phyloP scores from a whole-genome alignment of 768 basidiomycete species.

The Cytidiella melzeri region DNA sequence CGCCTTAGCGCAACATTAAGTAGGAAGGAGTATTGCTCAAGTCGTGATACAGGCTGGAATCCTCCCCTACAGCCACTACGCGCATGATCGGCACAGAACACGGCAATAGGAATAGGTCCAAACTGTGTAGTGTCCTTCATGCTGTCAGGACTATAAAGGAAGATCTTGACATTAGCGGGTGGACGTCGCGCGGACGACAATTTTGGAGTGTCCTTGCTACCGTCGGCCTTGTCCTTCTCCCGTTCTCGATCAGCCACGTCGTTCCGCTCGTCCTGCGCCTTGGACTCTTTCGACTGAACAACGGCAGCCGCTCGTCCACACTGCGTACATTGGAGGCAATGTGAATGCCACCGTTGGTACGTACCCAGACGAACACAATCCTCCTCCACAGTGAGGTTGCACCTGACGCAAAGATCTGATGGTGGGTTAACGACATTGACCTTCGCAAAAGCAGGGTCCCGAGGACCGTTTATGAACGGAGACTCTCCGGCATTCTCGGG shows the following conservation, averaged over 20 bases:
- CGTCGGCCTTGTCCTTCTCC: constrained; percentile 25
- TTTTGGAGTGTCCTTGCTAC: constrained; percentile 41
- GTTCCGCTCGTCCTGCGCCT: constrained; percentile 41
- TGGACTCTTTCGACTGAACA: constrained; percentile 52
- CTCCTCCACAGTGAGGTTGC: constrained; percentile 89
- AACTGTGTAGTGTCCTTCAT: constrained; percentile 63
- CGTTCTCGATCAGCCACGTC: constrained; percentile 34
- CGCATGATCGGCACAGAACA: constrained; percentile 76
- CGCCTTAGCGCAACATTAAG: constrained; percentile 92
- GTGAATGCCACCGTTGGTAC: constrained; percentile 96
- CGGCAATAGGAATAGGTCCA: constrained; percentile 64
- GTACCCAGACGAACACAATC: constrained; percentile 93
- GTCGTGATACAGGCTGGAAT: constrained; percentile 85
- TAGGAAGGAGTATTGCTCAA: constrained; percentile 97
- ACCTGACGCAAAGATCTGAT: constrained; percentile 88
- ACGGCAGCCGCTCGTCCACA: constrained; percentile 77
- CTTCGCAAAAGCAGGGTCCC: constrained; percentile 42
- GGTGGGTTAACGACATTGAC: constrained; percentile 65
- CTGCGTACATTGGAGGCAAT: constrained; percentile 78
- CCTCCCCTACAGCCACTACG: constrained; percentile 61
- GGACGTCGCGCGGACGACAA: constrained; percentile 61
- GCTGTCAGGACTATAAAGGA: constrained; percentile 71
- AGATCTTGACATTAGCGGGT: constrained; percentile 75
- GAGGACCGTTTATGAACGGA: constrained; percentile 51
- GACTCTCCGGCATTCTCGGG: constrained; percentile 89